Base-by-base conservation (phyloP, 1,284 basidiomycete genomes). In the Boletus smithii region DNA sequence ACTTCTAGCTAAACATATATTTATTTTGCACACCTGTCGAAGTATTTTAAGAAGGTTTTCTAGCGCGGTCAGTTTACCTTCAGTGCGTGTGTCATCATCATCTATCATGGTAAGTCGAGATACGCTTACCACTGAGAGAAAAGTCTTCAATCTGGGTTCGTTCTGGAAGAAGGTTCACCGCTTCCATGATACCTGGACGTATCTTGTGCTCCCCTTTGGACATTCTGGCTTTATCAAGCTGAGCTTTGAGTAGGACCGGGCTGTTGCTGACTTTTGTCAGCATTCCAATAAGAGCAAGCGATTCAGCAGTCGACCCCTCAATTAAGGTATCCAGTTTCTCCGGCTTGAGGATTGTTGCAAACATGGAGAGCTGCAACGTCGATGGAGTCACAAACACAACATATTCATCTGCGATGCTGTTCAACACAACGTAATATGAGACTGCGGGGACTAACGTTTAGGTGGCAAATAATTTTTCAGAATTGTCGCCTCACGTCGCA, bases 181-280 rank as follows among this genome's bases (percentile, higher is more conserved):
- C 88, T 27, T 86, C 83, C 42, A 75, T 71, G 11, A 90, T 67
- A 3, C 77, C 75, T n/a, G 69, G 69, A 34, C 70, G 71, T 57
- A 71, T 77, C 40, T 73, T 66, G n/a, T 59, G 58, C 39, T 73
- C 69, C 32, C 48, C 54, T 40, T 64, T 64, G 23, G 64, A 62
- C 7, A 39, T 64, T 61, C 37, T 68, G 38, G 53, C 69, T 55
- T 63, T 69, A 40, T 72, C 58, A 4, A 69, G 69, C 44, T 73
- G 74, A 17, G 73, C 74, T 57, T 86, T 84, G 20, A 98, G 72
- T 16, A 98, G 73, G 49, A 93, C 83, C 0, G 95, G 95, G 55
- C 93, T 92, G 62, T 92, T 98, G 72, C 91, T 94, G 50, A 98
- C 81, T 73, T 97, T 97, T 18, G 88, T 88, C 41, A 95, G 74